Evolutionary conservation across 441 rosid genomes (phyloP), one percentile per base, ranked within the genome.

Genomic region (Euphorbia schlechtendalii): DNA sequence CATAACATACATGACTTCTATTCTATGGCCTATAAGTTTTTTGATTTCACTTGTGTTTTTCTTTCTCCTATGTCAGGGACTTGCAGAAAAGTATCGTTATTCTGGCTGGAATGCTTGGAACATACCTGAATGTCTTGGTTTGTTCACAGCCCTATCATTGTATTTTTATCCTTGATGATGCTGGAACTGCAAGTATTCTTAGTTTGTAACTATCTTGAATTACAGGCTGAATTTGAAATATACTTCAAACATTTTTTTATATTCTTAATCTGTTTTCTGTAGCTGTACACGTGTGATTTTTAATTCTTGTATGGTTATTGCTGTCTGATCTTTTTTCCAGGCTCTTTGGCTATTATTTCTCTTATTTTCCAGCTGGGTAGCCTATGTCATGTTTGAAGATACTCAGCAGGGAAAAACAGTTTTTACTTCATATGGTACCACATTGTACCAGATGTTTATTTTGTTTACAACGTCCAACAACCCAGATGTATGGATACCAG

Each of bases 401-500:
- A 94, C 99, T 15, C 71, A 81, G 56, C 80, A 91, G 73, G 98
- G 99, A 34, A 83, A 74, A 79, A 74, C 69, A 41, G 20, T 83
- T 64, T 94, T 91, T 74, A 84, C 81, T 49, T 89, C 99, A 54
- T 94, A 84, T 46, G 93, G 91, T 68, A 71, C 76, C 55, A 89
- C 99, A 56, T 78, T 94, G 70, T 94, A 87, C 71, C 81, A 89
- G 73, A 87, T 94, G 96, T 88, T 94, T 76, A 73, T 94, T 70
- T 79, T 94, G 69, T 94, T 86, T 78, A 94, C 99, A 57, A 94
- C 99, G 71, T 87, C 99, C 71, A 94, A 94, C 85, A 94, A 89
- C 68, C 99, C 99, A 66, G 96, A 89, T 83, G 99, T 94, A 53
- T 94, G 99, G 99, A 82, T 91, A 74, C 94, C 92, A 40, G 96